A percentile compares a stretch with the other conserved stretches of the same genome.
These are phyloP conservation scores for Trichoderma sp. DNA, from an alignment of 2,329 filamentous ascomycete genomes.

Conservation along the genomic window DNA sequence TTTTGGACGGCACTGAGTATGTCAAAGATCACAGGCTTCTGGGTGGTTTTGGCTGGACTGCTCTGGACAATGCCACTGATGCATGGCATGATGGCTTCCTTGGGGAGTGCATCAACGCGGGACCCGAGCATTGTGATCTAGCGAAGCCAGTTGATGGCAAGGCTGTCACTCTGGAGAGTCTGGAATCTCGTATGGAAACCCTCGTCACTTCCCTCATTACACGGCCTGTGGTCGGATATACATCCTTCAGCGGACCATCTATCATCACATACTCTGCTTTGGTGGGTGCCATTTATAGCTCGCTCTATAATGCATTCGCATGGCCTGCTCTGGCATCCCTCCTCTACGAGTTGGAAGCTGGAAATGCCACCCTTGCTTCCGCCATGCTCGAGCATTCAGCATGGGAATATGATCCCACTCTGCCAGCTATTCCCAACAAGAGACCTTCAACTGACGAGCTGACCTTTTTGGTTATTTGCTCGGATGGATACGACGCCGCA, in stretches of 20 bases:
- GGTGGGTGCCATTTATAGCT: conserved; percentile 41
- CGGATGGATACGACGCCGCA: conserved; percentile 48
- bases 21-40: conserved; percentile 47
- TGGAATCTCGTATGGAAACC: conserved; percentile 43
- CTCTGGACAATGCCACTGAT: conserved; percentile 51
- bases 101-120: conserved; percentile 51
- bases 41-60: conserved; percentile 49
- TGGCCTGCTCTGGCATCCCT: conserved; percentile 47
- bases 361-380: conserved; percentile 47
- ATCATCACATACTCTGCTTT: conserved; percentile 49
- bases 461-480: conserved; percentile 45
- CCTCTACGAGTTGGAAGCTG: conserved; percentile 46
- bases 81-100: conserved; percentile 53
- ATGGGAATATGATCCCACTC: conserved; percentile 47
- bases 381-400: conserved; percentile 38
- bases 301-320: conserved; percentile 45
- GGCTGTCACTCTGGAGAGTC: conserved; percentile 37
- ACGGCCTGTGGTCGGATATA: conserved; percentile 44
- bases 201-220: conserved; percentile 41
- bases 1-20: conserved; percentile 53
- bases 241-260: conserved; percentile 41
- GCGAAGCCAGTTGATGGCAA: conserved; percentile 36
- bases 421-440: conserved; percentile 31
- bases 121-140: conserved; percentile 47
- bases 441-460: conserved; percentile 44